Evolutionary conservation across 306 rosid genomes (phyloP).

Genomic region (Vigna trinervia): DNA sequence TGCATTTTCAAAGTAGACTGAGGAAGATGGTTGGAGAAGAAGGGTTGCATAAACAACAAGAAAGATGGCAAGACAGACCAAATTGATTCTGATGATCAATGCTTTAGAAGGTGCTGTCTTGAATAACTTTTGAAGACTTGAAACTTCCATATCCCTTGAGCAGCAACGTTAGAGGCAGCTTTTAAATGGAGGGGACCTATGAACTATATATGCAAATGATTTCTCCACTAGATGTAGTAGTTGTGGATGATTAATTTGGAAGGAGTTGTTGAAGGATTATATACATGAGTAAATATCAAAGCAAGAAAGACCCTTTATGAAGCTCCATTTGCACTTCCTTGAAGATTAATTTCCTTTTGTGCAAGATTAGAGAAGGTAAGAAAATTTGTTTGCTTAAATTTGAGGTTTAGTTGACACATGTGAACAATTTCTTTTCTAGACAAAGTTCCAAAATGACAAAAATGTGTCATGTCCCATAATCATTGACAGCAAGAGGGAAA

Average conservation of each 20-base stretch:
- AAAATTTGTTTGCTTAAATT: constrained; percentile 42
- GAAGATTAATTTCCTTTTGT: constrained; percentile 38
- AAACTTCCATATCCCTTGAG: constrained; percentile 53
- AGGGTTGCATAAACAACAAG: constrained; percentile 63
- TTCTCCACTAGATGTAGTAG: constrained; percentile 29
- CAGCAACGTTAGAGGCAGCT: constrained; percentile 3
- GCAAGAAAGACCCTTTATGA: constrained; percentile 49
- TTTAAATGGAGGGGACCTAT: constrained; percentile 41
- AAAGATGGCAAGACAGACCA: constrained; percentile 70
- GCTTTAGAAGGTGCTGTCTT: constrained; percentile 78
- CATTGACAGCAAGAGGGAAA: background rate
- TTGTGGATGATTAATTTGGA: constrained; percentile 43
- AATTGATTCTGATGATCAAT: constrained; percentile 69
- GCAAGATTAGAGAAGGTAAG: background rate
- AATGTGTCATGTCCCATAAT: constrained; percentile 18
- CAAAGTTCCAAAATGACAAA: constrained; percentile 37
- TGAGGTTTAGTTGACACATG: constrained; percentile 42
- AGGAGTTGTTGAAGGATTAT: constrained; percentile 58
- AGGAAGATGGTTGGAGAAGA: constrained; percentile 82
- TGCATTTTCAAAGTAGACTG: constrained; percentile 70
- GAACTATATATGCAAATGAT: constrained; percentile 39
- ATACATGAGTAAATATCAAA: constrained; percentile 56
- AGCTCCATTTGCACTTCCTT: constrained; percentile 62
- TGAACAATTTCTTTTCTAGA: background rate
- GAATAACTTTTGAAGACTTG: constrained; percentile 57